Conservation (phyloP, 2,329 filamentous ascomycete genomes). For the Talaromyces verruculosus region DNA sequence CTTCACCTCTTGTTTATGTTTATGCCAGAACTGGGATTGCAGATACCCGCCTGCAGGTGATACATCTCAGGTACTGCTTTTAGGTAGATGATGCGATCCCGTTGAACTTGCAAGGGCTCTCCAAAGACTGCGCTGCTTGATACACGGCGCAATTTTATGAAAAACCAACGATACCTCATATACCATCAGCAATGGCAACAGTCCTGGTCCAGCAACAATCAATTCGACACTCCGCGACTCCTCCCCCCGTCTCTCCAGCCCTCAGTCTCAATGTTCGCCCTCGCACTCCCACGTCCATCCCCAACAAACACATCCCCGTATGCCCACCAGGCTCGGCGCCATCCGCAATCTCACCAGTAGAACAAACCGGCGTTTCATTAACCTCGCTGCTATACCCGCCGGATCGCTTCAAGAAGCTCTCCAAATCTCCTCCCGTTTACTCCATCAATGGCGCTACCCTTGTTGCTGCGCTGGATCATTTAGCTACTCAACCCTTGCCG, state of each 20-base stretch:
- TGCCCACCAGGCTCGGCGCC: slow-evolving; percentile 76
- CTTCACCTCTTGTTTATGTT: not conserved
- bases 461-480: slow-evolving; percentile 70
- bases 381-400: slow-evolving; percentile 76
- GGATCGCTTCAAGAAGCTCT: slow-evolving; percentile 59
- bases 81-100: slow-evolving; percentile 13
- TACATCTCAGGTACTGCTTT: not conserved
- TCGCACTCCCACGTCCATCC: slow-evolving; percentile 62
- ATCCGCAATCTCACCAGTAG: slow-evolving; percentile 62
- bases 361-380: slow-evolving; percentile 54
- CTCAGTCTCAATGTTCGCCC: slow-evolving; percentile 58
- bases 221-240: slow-evolving; percentile 50
- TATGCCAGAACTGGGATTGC: not conserved
- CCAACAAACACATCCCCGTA: slow-evolving; percentile 87
- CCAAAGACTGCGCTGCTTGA: slow-evolving; percentile 5
- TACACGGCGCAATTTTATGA: not conserved
- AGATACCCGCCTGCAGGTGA: slow-evolving; percentile 3
- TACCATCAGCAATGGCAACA: slow-evolving; percentile 39
- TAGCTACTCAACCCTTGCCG: slow-evolving; percentile 76
- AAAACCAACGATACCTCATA: not conserved
- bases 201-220: slow-evolving; percentile 50
- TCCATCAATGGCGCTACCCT: slow-evolving; percentile 69
- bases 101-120: not conserved
- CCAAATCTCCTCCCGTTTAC: slow-evolving; percentile 63
- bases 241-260: slow-evolving; percentile 50